Evolutionary conservation across 1,284 basidiomycete genomes (phyloP), one percentile per base, ranked within the genome.

Genomic region (Bjerkandera adusta): DNA sequence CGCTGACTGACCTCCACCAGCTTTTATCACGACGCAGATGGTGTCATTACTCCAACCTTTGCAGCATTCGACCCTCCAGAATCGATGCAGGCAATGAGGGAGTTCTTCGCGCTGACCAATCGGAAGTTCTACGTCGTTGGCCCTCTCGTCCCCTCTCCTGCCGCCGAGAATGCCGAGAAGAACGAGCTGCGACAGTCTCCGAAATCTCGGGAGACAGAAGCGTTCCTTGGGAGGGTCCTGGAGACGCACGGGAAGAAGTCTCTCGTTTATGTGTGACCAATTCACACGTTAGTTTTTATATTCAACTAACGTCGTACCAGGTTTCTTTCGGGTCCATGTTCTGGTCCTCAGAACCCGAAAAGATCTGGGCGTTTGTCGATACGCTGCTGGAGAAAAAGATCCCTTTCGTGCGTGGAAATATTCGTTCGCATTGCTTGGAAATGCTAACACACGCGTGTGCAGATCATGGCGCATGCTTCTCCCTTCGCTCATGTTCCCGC

Each of bases 241-340:
- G 5, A 36, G 12, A 24, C 32, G 8, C 30, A 16, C 16, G 47
- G 47, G 7, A 16, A 27, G 34, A n/a, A 27, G 16, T 48, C 47
- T 20, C 5, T 48, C 40, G n/a, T 48, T 11, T 48, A 35, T 25
- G 47, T 48, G 15, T 3, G 47, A 32, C 20, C 10, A 18, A 25
- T 3, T 39, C 35, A 12, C 22, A 11, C 32, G 20, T 18, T 5
- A 35, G 7, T 12, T 41, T 25, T 13, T 3, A 24, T 24, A 15
- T 6, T 2, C n/a, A n/a, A 44, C 29, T 36, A 16, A 11, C 25
- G 6, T 24, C 3, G 10, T 8, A 4, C 5, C 24, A 51, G 49
- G 40, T 51, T 16, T 51, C 49, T 5, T 51, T 51, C 24, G 49
- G 49, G 12, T 43, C 49, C 11, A 8, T 47, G 2, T 43, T 51